Conservation (phyloP, 352 stramenopile species). For the Globisporangium irregulare region DNA sequence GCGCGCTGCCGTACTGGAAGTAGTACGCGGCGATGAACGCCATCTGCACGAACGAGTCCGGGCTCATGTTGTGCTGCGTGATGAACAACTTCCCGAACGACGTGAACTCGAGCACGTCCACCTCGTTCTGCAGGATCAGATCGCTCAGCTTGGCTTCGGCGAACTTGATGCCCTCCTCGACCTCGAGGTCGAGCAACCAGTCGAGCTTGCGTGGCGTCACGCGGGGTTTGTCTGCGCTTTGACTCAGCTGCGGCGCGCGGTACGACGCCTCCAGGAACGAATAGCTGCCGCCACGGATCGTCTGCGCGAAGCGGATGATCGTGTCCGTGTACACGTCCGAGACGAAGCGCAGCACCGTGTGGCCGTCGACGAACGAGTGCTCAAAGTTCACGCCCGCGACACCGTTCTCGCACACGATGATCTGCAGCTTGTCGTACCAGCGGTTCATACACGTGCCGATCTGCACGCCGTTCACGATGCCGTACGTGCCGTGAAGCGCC, state of each 20-base stretch:
- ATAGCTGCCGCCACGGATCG: constrained; percentile 84
- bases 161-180: constrained; percentile 90
- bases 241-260: constrained; percentile 53
- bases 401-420: constrained; percentile 94
- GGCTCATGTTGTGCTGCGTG: constrained; percentile 89
- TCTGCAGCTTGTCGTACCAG: constrained; percentile 97
- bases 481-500: constrained; percentile 93
- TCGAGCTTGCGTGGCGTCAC: constrained; percentile 89
- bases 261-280: constrained; percentile 77
- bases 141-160: constrained; percentile 93
- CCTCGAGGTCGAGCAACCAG: constrained; percentile 78
- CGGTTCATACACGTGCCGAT: constrained; percentile 95
- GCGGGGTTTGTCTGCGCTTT: constrained; percentile 37
- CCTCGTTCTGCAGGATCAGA: constrained; percentile 92
- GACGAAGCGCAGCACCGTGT: constrained; percentile 92
- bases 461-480: constrained; percentile 69
- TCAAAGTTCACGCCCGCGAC: constrained; percentile 97
- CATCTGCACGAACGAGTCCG: constrained; percentile 96
- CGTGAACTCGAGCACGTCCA: constrained; percentile 94
- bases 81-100: constrained; percentile 90
- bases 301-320: constrained; percentile 92
- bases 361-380: constrained; percentile 96
- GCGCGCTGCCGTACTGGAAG: constrained; percentile 86
- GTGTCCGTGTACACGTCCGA: constrained; percentile 91
- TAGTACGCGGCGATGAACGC: constrained; percentile 94